phyloP scores from a whole-genome alignment of 768 basidiomycete genomes.

The Termitomyces bulborhizus region DNA sequence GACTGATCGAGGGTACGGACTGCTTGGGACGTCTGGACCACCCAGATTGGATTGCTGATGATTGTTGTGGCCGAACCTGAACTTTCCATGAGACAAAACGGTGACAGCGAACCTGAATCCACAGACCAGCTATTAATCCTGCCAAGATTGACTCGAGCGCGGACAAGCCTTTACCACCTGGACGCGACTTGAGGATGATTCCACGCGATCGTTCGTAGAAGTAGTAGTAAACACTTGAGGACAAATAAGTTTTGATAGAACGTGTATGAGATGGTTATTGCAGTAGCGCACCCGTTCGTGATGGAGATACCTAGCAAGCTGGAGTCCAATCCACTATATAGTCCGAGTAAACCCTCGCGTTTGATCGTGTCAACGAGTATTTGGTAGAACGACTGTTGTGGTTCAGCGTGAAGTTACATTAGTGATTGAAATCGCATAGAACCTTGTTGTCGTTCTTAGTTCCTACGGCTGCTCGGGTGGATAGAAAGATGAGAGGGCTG shows the following conservation, averaged over 20 bases:
- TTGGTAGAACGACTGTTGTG: slow-evolving; percentile 51
- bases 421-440: background rate
- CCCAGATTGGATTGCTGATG: slow-evolving; percentile 95
- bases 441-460: slow-evolving; percentile 57
- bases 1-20: slow-evolving; percentile 45
- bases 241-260: slow-evolving; percentile 1
- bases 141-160: slow-evolving; percentile 89
- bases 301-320: slow-evolving; percentile 87
- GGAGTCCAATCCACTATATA: slow-evolving; percentile 85
- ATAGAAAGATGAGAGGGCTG: slow-evolving; percentile 89
- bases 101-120: background rate
- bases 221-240: slow-evolving; percentile 80
- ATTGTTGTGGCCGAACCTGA: slow-evolving; percentile 84
- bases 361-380: slow-evolving; percentile 71
- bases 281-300: slow-evolving; percentile 70
- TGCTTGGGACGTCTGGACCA: slow-evolving; percentile 87
- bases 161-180: slow-evolving; percentile 62
- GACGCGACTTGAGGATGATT: slow-evolving; percentile 46
- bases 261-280: background rate
- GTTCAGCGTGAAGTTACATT: background rate
- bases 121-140: slow-evolving; percentile 76
- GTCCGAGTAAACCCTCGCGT: slow-evolving; percentile 75
- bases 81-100: background rate
- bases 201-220: slow-evolving; percentile 75
- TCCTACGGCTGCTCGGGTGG: slow-evolving; percentile 89